Evolutionary conservation across 1,284 basidiomycete genomes (phyloP).

Genomic region (Pseudozyma tsukubaensis): DNA sequence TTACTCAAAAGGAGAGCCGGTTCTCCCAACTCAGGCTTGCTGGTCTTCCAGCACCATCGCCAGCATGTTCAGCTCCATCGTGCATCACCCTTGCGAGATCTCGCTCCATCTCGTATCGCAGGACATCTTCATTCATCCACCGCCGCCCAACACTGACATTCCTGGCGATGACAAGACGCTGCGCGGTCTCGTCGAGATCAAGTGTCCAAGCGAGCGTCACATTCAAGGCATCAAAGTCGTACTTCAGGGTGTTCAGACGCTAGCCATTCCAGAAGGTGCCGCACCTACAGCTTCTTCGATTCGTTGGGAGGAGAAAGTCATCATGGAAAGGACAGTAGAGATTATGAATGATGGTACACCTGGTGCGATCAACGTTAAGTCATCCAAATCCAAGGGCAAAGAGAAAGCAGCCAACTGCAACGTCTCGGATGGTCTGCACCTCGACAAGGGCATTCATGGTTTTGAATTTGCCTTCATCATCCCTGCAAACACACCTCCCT

Average conservation of each 20-base stretch:
- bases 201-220: constrained; percentile 61
- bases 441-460: constrained; percentile 63
- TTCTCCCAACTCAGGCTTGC: background rate
- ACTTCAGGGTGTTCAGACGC: constrained; percentile 59
- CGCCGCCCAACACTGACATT: constrained; percentile 49
- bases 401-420: constrained; percentile 35
- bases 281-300: constrained; percentile 21
- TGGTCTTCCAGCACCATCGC: constrained; percentile 3
- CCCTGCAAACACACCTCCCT: constrained; percentile 62
- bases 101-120: constrained; percentile 62
- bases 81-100: constrained; percentile 64
- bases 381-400: constrained; percentile 42
- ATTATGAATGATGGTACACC: constrained; percentile 52
- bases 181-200: constrained; percentile 66
- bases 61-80: constrained; percentile 58
- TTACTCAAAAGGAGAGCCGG: background rate
- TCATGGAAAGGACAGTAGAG: constrained; percentile 63
- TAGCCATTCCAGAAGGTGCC: constrained; percentile 59
- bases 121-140: constrained; percentile 63
- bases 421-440: constrained; percentile 48
- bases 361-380: constrained; percentile 30
- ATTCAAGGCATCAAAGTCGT: constrained; percentile 59
- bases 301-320: constrained; percentile 63
- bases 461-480: constrained; percentile 68
- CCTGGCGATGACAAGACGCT: constrained; percentile 65